Evolutionary conservation across 2,329 filamentous ascomycete species (phyloP).

Genomic region (Colletotrichum costaricense): DNA sequence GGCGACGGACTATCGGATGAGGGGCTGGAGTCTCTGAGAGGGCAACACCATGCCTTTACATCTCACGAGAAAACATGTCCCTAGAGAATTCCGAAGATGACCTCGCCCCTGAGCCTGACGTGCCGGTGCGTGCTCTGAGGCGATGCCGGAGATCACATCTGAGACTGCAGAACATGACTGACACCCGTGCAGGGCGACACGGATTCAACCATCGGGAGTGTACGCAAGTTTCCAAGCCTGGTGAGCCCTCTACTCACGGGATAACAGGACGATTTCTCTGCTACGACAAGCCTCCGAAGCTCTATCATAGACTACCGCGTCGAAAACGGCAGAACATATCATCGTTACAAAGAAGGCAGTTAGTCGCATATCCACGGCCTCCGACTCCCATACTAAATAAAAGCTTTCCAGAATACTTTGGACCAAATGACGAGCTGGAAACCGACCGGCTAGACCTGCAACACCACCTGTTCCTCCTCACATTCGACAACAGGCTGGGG

Average conservation of each 20-base stretch:
- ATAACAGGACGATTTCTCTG: conserved; percentile 6
- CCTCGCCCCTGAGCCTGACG: background rate
- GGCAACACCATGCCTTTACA: background rate
- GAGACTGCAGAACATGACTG: background rate
- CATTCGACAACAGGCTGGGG: conserved; percentile 44
- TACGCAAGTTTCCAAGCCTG: background rate
- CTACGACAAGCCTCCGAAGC: conserved; percentile 39
- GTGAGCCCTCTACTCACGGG: no score
- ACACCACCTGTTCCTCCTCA: conserved; percentile 48
- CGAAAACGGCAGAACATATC: conserved; percentile 52
- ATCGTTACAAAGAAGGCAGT: conserved; percentile 39
- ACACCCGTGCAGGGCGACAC: background rate
- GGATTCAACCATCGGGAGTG: conserved; percentile 7
- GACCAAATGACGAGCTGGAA: conserved; percentile 39
- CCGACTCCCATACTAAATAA: no score
- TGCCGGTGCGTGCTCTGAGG: background rate
- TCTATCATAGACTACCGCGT: conserved; percentile 49
- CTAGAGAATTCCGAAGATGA: background rate
- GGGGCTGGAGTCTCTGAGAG: background rate
- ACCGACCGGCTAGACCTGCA: conserved; percentile 49
- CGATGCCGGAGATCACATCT: background rate
- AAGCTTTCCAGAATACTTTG: conserved; percentile 7
- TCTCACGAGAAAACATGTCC: background rate
- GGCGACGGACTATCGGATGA: background rate
- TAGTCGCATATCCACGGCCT: background rate